These are phyloP conservation scores for Phytophthora pseudosyringae DNA, from an alignment of 352 stramenopile genomes.

Conservation along the genomic window DNA sequence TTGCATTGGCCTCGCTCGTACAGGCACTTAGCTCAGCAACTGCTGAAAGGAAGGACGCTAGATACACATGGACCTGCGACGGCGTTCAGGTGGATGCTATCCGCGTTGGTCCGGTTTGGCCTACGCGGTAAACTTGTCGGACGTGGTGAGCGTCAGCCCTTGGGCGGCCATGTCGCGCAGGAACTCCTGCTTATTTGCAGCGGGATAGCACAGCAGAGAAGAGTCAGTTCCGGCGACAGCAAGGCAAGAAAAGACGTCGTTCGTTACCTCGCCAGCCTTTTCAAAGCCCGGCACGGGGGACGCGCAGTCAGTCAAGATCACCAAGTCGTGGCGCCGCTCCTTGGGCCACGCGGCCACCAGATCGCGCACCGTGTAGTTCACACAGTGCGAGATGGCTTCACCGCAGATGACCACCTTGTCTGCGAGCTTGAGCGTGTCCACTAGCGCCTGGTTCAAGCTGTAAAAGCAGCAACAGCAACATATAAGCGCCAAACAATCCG, in stretches of 20 bases:
- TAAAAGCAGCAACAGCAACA: conserved; percentile 7
- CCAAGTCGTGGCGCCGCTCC: conserved; percentile 66
- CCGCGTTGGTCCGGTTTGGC: neutral
- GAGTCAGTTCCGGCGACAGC: conserved; percentile 9
- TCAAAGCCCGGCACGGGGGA: conserved; percentile 82
- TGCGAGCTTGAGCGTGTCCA: conserved; percentile 86
- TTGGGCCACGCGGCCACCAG: conserved; percentile 87
- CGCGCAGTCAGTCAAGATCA: conserved; percentile 81
- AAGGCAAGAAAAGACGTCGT: conserved; percentile 15
- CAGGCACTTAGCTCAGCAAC: neutral
- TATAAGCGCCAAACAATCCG: conserved; percentile 9
- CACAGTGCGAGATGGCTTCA: conserved; percentile 96
- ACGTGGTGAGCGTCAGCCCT: conserved; percentile 70
- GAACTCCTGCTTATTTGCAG: conserved; percentile 49
- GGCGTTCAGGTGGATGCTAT: neutral
- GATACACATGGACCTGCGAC: conserved; percentile 1
- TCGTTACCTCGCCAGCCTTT: conserved; percentile 57
- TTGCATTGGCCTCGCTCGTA: neutral
- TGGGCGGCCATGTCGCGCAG: conserved; percentile 65
- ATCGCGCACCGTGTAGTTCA: conserved; percentile 96
- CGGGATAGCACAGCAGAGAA: neutral
- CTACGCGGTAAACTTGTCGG: conserved; percentile 47
- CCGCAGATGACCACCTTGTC: conserved; percentile 93
- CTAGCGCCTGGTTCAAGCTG: conserved; percentile 86
- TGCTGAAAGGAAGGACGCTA: conserved; percentile 7